Conservation (phyloP, 192 early-diverging fungal species). For the Coemansia sp. region DNA sequence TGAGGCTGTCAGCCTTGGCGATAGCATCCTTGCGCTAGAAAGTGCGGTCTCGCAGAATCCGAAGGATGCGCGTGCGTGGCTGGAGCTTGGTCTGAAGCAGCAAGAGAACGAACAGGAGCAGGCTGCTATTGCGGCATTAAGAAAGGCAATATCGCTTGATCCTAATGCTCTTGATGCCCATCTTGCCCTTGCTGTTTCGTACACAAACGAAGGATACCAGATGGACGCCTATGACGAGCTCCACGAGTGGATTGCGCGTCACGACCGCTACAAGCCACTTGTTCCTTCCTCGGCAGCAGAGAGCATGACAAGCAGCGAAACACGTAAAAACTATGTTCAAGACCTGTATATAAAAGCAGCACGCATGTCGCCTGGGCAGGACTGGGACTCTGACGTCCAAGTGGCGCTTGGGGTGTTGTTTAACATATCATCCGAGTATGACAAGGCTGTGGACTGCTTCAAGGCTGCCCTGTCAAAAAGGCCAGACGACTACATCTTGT, state of each 20-base stretch:
- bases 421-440: constrained; percentile 89
- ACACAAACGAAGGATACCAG: constrained; percentile 87
- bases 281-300: constrained; percentile 43
- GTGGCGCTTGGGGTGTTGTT: constrained; percentile 93
- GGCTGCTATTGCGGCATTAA: constrained; percentile 85
- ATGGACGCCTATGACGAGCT: constrained; percentile 88
- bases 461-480: constrained; percentile 79
- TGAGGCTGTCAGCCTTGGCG: constrained; percentile 65
- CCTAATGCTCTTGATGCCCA: constrained; percentile 76
- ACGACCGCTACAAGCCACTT: constrained; percentile 64
- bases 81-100: constrained; percentile 82
- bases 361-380: constrained; percentile 55
- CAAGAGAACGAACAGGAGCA: constrained; percentile 97
- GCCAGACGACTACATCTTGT: constrained; percentile 91
- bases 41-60: constrained; percentile 80
- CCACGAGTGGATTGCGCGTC: constrained; percentile 81
- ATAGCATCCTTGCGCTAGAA: constrained; percentile 89
- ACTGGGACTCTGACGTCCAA: constrained; percentile 87
- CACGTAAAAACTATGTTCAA: constrained; percentile 71
- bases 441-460: constrained; percentile 98
- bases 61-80: constrained; percentile 79
- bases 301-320: constrained; percentile 37
- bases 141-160: constrained; percentile 73
- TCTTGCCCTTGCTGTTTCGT: constrained; percentile 86
- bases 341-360: constrained; percentile 80